Base-by-base conservation (phyloP, 2,329 filamentous ascomycete species). In the Arthrobotrys musiformis region DNA sequence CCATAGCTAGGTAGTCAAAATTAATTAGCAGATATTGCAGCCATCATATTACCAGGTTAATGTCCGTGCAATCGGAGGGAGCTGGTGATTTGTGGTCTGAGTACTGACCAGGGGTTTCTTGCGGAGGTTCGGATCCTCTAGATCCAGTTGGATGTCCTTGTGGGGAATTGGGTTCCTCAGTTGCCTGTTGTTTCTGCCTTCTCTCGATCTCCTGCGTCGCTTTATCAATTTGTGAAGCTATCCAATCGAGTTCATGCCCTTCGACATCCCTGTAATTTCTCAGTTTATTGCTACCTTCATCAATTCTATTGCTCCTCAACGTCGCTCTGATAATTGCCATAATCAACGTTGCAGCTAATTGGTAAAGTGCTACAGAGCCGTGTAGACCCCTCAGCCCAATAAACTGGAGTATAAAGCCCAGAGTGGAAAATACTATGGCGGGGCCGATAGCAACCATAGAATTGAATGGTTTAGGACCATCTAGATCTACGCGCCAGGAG, bases 351-450 rank as follows among this genome's bases (percentile, higher is more conserved):
- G 54, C 66, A 4, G 37, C 54, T 1, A 70, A 26, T 35, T 70
- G 66, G 9, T 48, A 61, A 17, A 70, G 40, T 40, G 52, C 26
- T 4, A 70, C 66, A 26, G 66, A 61, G 6, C 50, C 66, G 17
- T 80, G 77, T 22, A 79, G 26, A 4, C 35, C 67, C 5, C 79
- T 63, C 0, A 80, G 30, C 2, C 79, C 79, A 8, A 76, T 66
- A 30, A 80, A 79, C 24, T 80, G 70, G 6, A 69, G 17, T 50
- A 80, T 35, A 30, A 80, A 80, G 1, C 79, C 79, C 8, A 70
- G 4, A 15, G 54, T 70, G 17, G 66, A 24, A 17, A 58, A 50
- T 19, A 26, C 15, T 4, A 70, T 33, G 0, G 66, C 54, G 5
- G 52, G 15, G 40, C 54, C 46, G 17, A 70, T 13, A 13, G 26